Conservation (phyloP, 768 basidiomycete genomes). For the Scleroderma bovista region DNA sequence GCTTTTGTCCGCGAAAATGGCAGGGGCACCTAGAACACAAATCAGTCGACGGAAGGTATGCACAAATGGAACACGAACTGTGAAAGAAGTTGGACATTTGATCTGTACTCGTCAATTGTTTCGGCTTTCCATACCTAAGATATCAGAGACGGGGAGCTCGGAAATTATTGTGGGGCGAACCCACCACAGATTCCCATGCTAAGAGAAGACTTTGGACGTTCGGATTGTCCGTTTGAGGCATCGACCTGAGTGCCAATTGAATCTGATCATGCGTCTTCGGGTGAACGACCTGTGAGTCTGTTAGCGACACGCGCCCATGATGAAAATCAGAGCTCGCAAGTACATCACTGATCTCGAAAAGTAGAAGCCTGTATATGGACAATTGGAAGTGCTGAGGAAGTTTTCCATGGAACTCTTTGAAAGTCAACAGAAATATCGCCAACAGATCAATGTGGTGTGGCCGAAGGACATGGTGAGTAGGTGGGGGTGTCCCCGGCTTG, state of each 20-base stretch:
- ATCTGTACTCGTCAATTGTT: slow-evolving; percentile 48
- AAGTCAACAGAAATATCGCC: slow-evolving; percentile 54
- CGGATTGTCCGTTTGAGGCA: slow-evolving; percentile 39
- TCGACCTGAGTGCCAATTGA: slow-evolving; percentile 37
- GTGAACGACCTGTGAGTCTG: slow-evolving; percentile 48
- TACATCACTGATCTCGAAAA: slow-evolving; percentile 71
- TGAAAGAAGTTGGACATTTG: slow-evolving; percentile 60
- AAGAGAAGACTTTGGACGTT: slow-evolving; percentile 41
- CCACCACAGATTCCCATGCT: slow-evolving; percentile 39
- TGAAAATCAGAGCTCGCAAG: not conserved
- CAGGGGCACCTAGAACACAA: slow-evolving; percentile 40
- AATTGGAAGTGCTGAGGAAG: slow-evolving; percentile 56
- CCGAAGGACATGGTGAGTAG: slow-evolving; percentile 60
- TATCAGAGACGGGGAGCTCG: slow-evolving; percentile 19
- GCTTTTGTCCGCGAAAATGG: slow-evolving; percentile 53
- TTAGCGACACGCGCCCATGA: not conserved
- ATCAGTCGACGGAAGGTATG: not conserved
- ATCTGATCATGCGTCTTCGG: slow-evolving; percentile 54
- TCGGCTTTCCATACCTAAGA: slow-evolving; percentile 33
- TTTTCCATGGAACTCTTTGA: slow-evolving; percentile 51
- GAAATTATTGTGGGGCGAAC: not conserved
- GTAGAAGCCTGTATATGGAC: slow-evolving; percentile 58
- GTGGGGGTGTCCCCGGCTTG: slow-evolving; percentile 45
- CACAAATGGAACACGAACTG: slow-evolving; percentile 15
- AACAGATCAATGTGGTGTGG: slow-evolving; percentile 76